Percentiles rank a stretch among this genome's conserved stretches.
These are phyloP conservation scores for Nannizzia gypsea DNA, from an alignment of 2,329 filamentous ascomycete species.

Conservation along the genomic window DNA sequence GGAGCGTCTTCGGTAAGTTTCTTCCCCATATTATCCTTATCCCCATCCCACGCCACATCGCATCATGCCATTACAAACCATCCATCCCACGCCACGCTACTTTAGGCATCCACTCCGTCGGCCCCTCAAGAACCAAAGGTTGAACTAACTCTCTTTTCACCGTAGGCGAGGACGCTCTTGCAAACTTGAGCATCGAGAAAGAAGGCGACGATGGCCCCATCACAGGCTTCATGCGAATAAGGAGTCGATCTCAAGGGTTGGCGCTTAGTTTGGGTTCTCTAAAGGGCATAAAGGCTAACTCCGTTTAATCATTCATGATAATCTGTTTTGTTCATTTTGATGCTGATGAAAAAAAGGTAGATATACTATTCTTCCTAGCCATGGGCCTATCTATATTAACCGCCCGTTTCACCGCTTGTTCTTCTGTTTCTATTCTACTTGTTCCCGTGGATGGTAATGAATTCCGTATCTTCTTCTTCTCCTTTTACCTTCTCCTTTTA, in stretches of 20 bases:
- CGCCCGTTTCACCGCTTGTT: neutral
- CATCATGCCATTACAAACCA: too few relatives aligned
- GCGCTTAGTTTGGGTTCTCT: constrained; percentile 86
- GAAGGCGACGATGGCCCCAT: constrained; percentile 91
- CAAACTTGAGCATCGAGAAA: constrained; percentile 95
- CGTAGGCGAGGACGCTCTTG: constrained; percentile 89
- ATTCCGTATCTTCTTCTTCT: neutral
- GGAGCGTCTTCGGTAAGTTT: constrained; percentile 90
- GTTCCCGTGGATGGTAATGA: neutral
- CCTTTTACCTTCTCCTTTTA: neutral
- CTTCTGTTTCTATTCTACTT: neutral
- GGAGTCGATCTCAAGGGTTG: constrained; percentile 89
- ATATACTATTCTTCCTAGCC: neutral
- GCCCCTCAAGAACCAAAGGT: neutral
- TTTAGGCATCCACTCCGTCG: neutral
- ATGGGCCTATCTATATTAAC: neutral
- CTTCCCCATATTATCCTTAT: neutral
- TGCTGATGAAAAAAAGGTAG: neutral
- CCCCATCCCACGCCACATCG: too few relatives aligned
- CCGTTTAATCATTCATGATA: constrained; percentile 26
- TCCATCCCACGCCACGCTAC: neutral
- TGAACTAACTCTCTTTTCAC: constrained; percentile 17
- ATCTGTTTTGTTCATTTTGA: constrained; percentile 13
- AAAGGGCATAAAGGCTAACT: constrained; percentile 75
- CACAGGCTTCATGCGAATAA: constrained; percentile 93